Base-by-base conservation (phyloP, 1,284 basidiomycete genomes). In the Moesziomyces antarcticus region DNA sequence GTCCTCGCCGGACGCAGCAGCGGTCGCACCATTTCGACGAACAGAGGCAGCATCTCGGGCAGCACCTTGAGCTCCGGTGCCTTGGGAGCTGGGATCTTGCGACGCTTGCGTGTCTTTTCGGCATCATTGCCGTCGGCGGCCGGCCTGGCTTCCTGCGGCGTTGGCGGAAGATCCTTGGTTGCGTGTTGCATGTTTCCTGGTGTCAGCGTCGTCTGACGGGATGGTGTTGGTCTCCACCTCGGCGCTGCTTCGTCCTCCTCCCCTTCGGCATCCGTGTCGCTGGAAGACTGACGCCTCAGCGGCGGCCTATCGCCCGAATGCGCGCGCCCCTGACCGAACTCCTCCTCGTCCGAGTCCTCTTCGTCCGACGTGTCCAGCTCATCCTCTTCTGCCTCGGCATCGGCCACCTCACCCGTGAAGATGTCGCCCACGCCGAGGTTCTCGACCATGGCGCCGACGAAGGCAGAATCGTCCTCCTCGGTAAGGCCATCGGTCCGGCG, bases 51-150 rank as follows among this genome's bases (percentile, higher is more conserved):
- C 79, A 81, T 80, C 53, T 80, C 79, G 5, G 79, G 79, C 16
- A 81, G 89, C 73, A 91, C 88, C 60, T 87, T 86, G 53, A 97
- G 86, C 62, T 92, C 89, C 1, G 96, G 96, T 50, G 91, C 89
- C 71, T 89, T 88, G 43, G 92, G 85, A 3, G 85, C 80, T 44
- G 87, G 83, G 2, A 86, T 84, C 45, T 85, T 85, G 82, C 86
- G 87, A 66, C 85, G 82, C 79, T 84, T 80, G 81, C 84, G 84
- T 27, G 13, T 45, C 57, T 55, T 70, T 18, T 47, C 66, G 10
- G 24, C 48, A 14, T 33, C 25, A 48, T 14, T 49, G 21, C 3
- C 56, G 16, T 49, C 35, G 5, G 50, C 30, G 11, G 37, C 37
- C 37, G 37, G 6, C 37, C 4, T 42, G 24, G 50, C 60, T 20